Percentiles rank a stretch among this genome's conserved stretches.
phyloP scores from a whole-genome alignment of 495 filamentous ascomycete species.

The Tuber melanosporum region DNA sequence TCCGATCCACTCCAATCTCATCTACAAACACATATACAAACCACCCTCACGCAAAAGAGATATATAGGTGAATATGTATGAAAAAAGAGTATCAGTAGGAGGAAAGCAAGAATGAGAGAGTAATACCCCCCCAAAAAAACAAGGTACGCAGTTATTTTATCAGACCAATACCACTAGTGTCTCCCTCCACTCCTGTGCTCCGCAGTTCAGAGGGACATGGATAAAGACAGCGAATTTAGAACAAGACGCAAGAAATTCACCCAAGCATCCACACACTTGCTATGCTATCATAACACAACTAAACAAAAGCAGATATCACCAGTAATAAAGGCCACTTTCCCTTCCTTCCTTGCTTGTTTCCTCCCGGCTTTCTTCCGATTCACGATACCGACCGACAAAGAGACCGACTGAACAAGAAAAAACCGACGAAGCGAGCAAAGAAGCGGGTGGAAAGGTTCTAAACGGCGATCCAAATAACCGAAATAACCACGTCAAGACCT shows the following conservation, averaged over 20 bases:
- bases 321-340: neutral
- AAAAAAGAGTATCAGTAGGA: neutral
- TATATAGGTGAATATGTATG: neutral
- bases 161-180: neutral
- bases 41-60: neutral
- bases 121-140: neutral
- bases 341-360: neutral
- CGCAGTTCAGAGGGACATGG: neutral
- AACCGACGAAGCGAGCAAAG: neutral
- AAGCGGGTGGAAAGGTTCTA: conserved; percentile 30
- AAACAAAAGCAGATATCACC: neutral
- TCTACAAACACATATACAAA: neutral
- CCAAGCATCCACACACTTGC: neutral
- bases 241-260: neutral
- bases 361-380: neutral
- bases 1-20: neutral
- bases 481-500: conserved; percentile 88
- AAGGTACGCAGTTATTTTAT: neutral
- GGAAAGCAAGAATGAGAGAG: neutral
- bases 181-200: neutral
- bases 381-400: neutral
- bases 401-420: neutral
- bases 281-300: neutral
- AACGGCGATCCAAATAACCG: conserved; percentile 78
- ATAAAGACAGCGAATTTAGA: neutral